Conservation (phyloP, 129 eudicot species). For the Artemisia annua region DNA sequence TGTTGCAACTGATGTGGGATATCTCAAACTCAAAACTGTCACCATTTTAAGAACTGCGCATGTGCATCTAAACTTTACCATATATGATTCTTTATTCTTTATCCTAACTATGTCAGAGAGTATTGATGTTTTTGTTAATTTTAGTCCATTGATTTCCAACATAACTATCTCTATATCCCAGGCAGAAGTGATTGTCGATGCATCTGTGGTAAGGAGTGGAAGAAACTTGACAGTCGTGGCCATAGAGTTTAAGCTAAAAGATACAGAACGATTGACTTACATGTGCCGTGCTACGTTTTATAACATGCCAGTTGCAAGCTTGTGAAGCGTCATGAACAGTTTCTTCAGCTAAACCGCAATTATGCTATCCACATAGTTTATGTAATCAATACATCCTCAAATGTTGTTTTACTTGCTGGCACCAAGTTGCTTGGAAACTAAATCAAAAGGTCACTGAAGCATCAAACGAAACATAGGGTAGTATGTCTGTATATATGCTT, state of each 20-base stretch:
- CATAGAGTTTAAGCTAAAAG: slow-evolving; percentile 34
- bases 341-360: slow-evolving; percentile 13
- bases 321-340: slow-evolving; percentile 26
- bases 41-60: too few species aligned
- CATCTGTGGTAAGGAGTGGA: slow-evolving; percentile 74
- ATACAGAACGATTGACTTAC: slow-evolving; percentile 45
- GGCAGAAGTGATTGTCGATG: slow-evolving; percentile 68
- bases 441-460: not conserved
- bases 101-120: not conserved
- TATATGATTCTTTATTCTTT: not conserved
- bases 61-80: too few species aligned
- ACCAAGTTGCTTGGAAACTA: not conserved
- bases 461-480: too few species aligned
- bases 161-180: slow-evolving; percentile 24
- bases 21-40: not conserved
- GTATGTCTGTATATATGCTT: too few species aligned
- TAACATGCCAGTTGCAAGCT: slow-evolving; percentile 66
- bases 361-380: not conserved
- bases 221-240: slow-evolving; percentile 24
- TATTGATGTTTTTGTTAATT: not conserved
- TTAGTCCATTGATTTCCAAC: not conserved
- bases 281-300: slow-evolving; percentile 76
- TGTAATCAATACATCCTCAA: not conserved
- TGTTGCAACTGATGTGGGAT: not conserved
- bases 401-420: not conserved